Base-by-base conservation (phyloP, 1,284 basidiomycete species). In the Thelephora terrestris region DNA sequence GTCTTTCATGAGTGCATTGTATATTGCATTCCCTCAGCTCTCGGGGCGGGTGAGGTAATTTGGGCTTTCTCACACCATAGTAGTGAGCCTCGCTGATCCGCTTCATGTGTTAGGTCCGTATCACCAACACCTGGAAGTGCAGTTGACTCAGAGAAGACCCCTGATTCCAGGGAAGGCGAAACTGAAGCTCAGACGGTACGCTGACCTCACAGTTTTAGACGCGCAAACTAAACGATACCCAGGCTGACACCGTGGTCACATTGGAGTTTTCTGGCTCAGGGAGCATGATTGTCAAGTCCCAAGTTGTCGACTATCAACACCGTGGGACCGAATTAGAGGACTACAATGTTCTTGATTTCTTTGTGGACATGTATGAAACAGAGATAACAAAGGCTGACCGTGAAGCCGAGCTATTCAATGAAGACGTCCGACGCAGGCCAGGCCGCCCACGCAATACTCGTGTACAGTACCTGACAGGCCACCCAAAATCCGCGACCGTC, bases 361-460 rank as follows among this genome's bases (percentile, higher is more conserved):
- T 56, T 32, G 42, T 53, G 18, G 45, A 59, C 37, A 57, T 57
- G 12, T 60, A 60, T 42, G 58, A 61, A 25, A 36, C 34, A 27
- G 50, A 58, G 10, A 10, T 18, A 44, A 40, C 29, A 17, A 9
- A 23, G 9, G 18, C 27, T 16, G 37, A 47, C 17, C 14, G 29
- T 39, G 17, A 32, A 6, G 23, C 14, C 42, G 23, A 40, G 3
- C 5, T 24, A 17, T 6, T 21, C 14, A n/a, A 16, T 23, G 37
- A 37, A 37, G 20, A 39, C 29, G 16, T 17, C 1, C 17, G 12
- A 6, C 18, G 14, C 14, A 10, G 42, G 14, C 43, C n/a, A 1
- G 57, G 57, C 12, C 50, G 52, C 2, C 49, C 44, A 21, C 34
- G 32, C 3, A 52, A 55, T 35, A 2, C 37, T 6, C 40, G 52